Evolutionary conservation across 192 early-diverging fungal species (phyloP).

Genomic region (Mortierella claussenii): DNA sequence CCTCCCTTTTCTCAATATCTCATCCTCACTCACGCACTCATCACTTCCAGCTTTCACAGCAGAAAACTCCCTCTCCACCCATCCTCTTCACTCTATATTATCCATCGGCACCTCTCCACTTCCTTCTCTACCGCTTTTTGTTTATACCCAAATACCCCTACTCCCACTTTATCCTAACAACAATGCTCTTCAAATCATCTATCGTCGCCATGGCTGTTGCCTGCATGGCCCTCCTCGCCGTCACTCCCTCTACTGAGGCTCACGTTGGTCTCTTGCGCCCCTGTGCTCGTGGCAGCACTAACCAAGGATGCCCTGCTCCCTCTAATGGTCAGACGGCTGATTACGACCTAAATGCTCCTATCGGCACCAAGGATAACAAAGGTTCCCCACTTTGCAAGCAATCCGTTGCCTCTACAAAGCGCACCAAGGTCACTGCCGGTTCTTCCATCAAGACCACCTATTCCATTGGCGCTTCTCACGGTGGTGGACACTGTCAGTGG

Average conservation of each 20-base stretch:
- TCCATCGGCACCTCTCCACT: too few species aligned
- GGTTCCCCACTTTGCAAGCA: constrained; percentile 62
- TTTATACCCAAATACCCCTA: too few species aligned
- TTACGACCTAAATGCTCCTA: constrained; percentile 60
- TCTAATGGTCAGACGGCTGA: constrained; percentile 54
- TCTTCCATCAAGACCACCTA: constrained; percentile 63
- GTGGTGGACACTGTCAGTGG: constrained; percentile 80
- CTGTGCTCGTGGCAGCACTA: constrained; percentile 54
- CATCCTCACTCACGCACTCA: too few species aligned
- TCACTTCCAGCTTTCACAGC: too few species aligned
- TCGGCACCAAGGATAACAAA: constrained; percentile 28
- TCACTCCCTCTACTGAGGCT: constrained; percentile 40
- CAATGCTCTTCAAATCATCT: constrained; percentile 25
- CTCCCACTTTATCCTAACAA: constrained; percentile 23
- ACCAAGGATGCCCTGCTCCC: constrained; percentile 52
- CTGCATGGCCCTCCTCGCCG: constrained; percentile 31
- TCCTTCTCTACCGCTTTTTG: too few species aligned
- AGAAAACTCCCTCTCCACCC: too few species aligned
- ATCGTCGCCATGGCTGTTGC: constrained; percentile 28
- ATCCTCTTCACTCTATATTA: too few species aligned
- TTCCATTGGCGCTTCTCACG: constrained; percentile 63
- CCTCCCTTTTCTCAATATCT: too few species aligned
- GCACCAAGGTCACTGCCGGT: constrained; percentile 56
- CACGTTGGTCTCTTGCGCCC: constrained; percentile 55
- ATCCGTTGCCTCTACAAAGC: constrained; percentile 47